Conservation (phyloP, 2,329 filamentous ascomycete genomes). For the Sporothrix pallida region DNA sequence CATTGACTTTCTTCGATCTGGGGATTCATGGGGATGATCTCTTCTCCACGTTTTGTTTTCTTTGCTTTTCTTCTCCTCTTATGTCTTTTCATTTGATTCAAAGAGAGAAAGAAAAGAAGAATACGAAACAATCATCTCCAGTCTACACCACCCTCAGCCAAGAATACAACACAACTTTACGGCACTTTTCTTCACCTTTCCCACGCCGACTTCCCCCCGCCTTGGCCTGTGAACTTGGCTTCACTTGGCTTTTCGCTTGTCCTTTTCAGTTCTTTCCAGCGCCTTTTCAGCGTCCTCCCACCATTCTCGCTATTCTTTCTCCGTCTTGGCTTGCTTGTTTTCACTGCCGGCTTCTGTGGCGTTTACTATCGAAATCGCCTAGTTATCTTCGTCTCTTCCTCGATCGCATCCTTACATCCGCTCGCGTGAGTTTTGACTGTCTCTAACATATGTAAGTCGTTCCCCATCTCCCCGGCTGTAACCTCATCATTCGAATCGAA, state of each 20-base stretch:
- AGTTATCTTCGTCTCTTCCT: not conserved
- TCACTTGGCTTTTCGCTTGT: no score
- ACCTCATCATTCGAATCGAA: no score
- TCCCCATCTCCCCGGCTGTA: not conserved
- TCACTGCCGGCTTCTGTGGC: no score
- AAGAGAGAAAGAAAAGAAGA: not conserved
- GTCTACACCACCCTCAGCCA: not conserved
- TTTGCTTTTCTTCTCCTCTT: not conserved
- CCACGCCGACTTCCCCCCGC: no score
- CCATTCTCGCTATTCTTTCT: not conserved
- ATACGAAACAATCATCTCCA: not conserved
- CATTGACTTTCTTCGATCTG: not conserved
- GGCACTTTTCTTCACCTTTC: no score
- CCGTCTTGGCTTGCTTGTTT: not conserved
- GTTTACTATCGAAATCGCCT: no score
- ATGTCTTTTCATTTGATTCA: not conserved
- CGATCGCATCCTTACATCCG: slow-evolving; percentile 14
- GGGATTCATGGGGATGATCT: slow-evolving; percentile 20
- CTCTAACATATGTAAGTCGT: not conserved
- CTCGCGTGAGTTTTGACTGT: not conserved
- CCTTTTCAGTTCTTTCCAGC: no score
- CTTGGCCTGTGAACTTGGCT: no score
- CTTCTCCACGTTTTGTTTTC: slow-evolving; percentile 4
- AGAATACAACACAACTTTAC: no score
- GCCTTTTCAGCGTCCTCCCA: no score